A percentile compares a stretch with the other conserved stretches of the same genome.
Evolutionary conservation across 306 rosid genomes (phyloP).

Genomic region (Quillaja saponaria): DNA sequence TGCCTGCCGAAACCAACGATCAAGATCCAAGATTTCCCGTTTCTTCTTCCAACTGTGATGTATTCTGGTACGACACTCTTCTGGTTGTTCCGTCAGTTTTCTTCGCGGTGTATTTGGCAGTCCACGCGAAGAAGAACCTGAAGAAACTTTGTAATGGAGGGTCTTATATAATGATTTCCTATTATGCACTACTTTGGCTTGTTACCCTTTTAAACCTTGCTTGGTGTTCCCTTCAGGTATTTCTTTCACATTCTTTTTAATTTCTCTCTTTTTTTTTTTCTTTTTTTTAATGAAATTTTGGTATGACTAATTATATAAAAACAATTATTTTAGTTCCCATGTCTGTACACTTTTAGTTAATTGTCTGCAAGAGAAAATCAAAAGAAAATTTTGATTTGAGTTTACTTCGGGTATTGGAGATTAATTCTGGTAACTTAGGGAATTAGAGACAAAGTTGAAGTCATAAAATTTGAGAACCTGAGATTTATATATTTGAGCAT

Average conservation of each 20-base stretch:
- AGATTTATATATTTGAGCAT: neutral
- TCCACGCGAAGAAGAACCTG: constrained; percentile 57
- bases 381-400: neutral
- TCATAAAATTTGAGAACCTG: neutral
- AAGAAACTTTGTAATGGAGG: constrained; percentile 47
- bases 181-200: constrained; percentile 67
- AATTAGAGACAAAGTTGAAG: neutral
- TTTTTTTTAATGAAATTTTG: neutral
- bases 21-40: constrained; percentile 11
- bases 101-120: constrained; percentile 50
- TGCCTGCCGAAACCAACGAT: constrained; percentile 13
- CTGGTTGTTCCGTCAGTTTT: constrained; percentile 52
- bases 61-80: constrained; percentile 41
- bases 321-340: too few relatives aligned
- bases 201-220: constrained; percentile 58
- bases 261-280: neutral
- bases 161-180: constrained; percentile 50
- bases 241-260: constrained; percentile 7
- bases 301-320: too few relatives aligned
- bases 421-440: neutral
- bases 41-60: constrained; percentile 41
- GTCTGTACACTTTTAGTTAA: neutral
- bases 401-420: neutral
- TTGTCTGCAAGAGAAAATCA: neutral
- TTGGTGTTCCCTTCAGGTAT: constrained; percentile 69